phyloP scores from a whole-genome alignment of 345 rosid genomes.

The Arabidopsis arenosa region DNA sequence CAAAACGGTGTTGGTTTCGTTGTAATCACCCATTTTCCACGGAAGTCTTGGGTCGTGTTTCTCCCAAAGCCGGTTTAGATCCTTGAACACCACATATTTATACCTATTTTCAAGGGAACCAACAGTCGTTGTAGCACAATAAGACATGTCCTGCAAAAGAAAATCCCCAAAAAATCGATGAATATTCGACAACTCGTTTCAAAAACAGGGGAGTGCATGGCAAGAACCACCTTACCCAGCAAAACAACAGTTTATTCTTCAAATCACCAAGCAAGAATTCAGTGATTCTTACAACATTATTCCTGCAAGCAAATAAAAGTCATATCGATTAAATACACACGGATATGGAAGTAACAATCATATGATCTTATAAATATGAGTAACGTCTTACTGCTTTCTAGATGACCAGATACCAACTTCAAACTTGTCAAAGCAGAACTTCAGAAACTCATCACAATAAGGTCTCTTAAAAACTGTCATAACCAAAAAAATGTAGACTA shows the following conservation, averaged over 20 bases:
- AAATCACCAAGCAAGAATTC: conserved; percentile 75
- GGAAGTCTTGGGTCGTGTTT: conserved; percentile 65
- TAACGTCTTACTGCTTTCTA: conserved; percentile 35
- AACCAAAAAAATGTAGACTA: conserved; percentile 8
- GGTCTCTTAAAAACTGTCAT: conserved; percentile 62
- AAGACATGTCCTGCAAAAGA: conserved; percentile 63
- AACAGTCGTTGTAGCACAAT: conserved; percentile 62
- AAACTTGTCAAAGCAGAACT: conserved; percentile 67
- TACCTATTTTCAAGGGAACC: conserved; percentile 68
- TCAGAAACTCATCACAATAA: conserved; percentile 54
- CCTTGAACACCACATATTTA: conserved; percentile 77
- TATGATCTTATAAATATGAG: conserved; percentile 7
- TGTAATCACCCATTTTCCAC: conserved; percentile 66
- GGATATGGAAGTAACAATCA: neutral
- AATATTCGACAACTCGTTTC: neutral
- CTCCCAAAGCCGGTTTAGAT: conserved; percentile 75
- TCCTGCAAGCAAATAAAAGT: conserved; percentile 48
- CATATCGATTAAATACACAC: neutral
- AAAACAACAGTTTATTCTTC: conserved; percentile 74
- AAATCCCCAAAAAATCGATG: neutral
- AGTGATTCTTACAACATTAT: conserved; percentile 59
- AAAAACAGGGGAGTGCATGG: conserved; percentile 7
- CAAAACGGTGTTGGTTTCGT: conserved; percentile 79
- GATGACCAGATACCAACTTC: conserved; percentile 72
- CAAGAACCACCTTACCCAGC: conserved; percentile 68